Base-by-base conservation (phyloP, 768 basidiomycete species). In the Termitomyces titanicus region DNA sequence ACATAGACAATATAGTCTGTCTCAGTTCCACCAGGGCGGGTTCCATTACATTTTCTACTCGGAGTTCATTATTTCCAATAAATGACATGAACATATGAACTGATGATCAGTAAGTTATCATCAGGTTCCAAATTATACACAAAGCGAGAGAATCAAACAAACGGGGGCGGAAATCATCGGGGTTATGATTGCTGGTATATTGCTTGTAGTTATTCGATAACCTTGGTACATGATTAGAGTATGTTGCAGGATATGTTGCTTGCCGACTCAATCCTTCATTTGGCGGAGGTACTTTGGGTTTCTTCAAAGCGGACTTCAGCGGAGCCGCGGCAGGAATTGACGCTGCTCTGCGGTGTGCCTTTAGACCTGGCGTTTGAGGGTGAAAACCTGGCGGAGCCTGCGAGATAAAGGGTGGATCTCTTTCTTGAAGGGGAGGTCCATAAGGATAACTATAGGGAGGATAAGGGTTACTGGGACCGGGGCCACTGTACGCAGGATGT, bases 1-100 rank as follows among this genome's bases (percentile, higher is more conserved):
- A 92, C 64, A 85, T 71, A 13, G 80, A 79, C 60, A 84, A 73
- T 22, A 91, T 74, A 3, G 71, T 67, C 38, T 78, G 73, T 54
- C 80, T 72, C 39, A 91, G 75, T 60, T 87, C 86, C 34, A 82
- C 78, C 46, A 86, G 69, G 1, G 82, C 83, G 5, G 74, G 68
- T 38, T 72, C 67, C 54, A 75, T 72, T 34, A 79, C 70, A 54
- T 79, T 77, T 58, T 85, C 83, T 46, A 84, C 72, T 46, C 78
- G 78, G 42, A 91, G 69, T 68, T 89, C 85, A 61, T 82, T 85
- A 54, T 80, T 79, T 40, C 82, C 79, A 55, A 79, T 78, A 62
- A 92, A 83, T 22, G 85, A 81, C 46, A 92, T 72, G 63, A 90
- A 85, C 73, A 90, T 75, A 63, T 91, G 88, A 59, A 83, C 89